phyloP scores from a whole-genome alignment of 1,284 basidiomycete genomes.

The Moesziomyces sp. region DNA sequence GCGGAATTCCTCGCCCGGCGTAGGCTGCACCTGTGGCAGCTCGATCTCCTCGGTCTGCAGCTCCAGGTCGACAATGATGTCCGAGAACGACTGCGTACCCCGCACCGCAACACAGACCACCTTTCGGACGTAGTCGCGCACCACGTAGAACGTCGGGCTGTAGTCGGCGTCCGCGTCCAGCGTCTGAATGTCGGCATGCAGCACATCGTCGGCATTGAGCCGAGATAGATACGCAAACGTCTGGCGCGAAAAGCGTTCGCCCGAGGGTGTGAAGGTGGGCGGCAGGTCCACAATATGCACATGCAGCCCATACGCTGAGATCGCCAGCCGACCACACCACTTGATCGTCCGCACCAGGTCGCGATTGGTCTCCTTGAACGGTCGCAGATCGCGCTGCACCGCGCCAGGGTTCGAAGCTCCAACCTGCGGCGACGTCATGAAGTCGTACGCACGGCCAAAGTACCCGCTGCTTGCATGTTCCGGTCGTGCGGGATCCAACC shows the following conservation, averaged over 20 bases:
- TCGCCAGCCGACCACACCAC: conserved; percentile 65
- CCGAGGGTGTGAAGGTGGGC: conserved; percentile 64
- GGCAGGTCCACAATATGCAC: conserved; percentile 60
- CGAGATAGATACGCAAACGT: conserved; percentile 65
- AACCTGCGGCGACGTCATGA: conserved; percentile 43
- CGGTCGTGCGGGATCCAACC: conserved; percentile 36
- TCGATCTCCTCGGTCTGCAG: conserved; percentile 60
- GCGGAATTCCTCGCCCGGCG: conserved; percentile 47
- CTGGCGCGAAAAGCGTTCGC: conserved; percentile 61
- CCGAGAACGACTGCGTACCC: conserved; percentile 65
- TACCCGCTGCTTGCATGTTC: conserved; percentile 39
- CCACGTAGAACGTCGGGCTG: conserved; percentile 65
- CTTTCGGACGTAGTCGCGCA: conserved; percentile 61
- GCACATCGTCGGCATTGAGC: conserved; percentile 62
- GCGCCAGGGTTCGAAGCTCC: conserved; percentile 19
- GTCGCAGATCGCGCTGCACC: conserved; percentile 8
- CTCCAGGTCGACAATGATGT: conserved; percentile 66
- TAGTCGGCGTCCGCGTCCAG: conserved; percentile 61
- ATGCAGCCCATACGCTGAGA: conserved; percentile 60
- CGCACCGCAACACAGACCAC: conserved; percentile 64
- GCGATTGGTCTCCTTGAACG: conserved; percentile 36
- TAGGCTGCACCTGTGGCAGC: conserved; percentile 51
- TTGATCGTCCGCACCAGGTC: conserved; percentile 61
- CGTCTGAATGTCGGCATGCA: conserved; percentile 66
- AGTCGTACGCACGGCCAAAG: conserved; percentile 47